These are phyloP conservation scores for Paramecium caudatum DNA, from an alignment of 73 alveolate species.

Conservation along the genomic window DNA sequence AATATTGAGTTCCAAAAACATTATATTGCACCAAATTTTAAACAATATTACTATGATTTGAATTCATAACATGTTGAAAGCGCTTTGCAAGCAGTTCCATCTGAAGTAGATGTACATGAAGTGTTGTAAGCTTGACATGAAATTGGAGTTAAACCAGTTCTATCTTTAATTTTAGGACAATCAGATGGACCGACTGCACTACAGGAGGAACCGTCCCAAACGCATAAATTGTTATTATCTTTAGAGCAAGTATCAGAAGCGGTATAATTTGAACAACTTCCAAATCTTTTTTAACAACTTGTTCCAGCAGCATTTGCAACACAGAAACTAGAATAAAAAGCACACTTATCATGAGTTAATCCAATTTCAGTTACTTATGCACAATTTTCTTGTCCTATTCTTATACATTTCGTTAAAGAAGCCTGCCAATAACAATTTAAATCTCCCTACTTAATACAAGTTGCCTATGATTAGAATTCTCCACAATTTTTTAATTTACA, in stretches of 20 bases:
- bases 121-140: background rate
- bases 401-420: no score
- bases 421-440: no score
- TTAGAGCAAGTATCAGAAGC: background rate
- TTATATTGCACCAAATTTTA: no score
- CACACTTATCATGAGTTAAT: background rate
- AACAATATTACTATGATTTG: no score
- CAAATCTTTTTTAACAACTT: background rate
- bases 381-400: no score
- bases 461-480: no score
- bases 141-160: background rate
- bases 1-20: no score
- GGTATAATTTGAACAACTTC: background rate
- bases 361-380: background rate
- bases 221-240: background rate
- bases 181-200: background rate
- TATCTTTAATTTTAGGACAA: background rate
- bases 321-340: background rate
- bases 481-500: no score
- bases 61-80: no score
- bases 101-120: background rate
- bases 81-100: background rate
- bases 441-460: no score
- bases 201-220: no score
- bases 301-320: background rate